A percentile compares a stretch with the other conserved stretches of the same genome.
Conservation (phyloP, 2,329 filamentous ascomycete genomes). For the Trichoderma koningii region DNA sequence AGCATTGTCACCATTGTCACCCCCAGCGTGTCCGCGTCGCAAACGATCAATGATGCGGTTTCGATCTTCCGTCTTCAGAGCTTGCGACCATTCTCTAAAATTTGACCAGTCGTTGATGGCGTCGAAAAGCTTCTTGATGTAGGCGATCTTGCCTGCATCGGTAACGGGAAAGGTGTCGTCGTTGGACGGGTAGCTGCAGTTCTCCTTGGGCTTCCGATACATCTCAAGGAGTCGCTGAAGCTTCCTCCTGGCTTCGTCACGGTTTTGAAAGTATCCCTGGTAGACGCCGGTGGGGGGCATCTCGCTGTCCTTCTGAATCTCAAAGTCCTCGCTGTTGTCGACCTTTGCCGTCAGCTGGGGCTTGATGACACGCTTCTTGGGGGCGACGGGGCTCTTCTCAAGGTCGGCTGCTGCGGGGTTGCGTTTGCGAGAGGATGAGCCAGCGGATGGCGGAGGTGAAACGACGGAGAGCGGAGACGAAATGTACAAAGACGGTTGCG, state of each 20-base stretch:
- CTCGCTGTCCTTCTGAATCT: constrained; percentile 22
- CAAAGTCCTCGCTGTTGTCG: constrained; percentile 26
- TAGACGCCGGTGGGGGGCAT: constrained; percentile 21
- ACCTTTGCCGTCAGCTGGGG: constrained; percentile 25
- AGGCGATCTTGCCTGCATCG: constrained; percentile 24
- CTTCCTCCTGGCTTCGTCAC: constrained; percentile 21
- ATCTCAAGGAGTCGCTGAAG: constrained; percentile 21
- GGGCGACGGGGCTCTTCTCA: constrained; percentile 14
- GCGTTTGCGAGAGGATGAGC: constrained; percentile 15
- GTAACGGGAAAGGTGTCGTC: constrained; percentile 29
- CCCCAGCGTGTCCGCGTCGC: not conserved
- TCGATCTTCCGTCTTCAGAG: constrained; percentile 23
- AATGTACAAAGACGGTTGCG: not conserved
- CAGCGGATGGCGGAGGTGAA: constrained; percentile 7
- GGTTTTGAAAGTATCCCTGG: constrained; percentile 24
- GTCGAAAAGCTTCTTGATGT: constrained; percentile 31
- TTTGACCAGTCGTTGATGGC: constrained; percentile 34
- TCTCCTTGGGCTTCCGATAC: constrained; percentile 29
- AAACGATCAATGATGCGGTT: constrained; percentile 25
- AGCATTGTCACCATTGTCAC: not conserved
- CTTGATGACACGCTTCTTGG: constrained; percentile 27
- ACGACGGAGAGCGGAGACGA: not conserved
- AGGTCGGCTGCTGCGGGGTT: not conserved
- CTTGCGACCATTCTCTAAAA: constrained; percentile 33
- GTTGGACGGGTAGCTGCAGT: constrained; percentile 28